Evolutionary conservation across 352 stramenopile genomes (phyloP).

Genomic region (Thalassiosira mediterranea): DNA sequence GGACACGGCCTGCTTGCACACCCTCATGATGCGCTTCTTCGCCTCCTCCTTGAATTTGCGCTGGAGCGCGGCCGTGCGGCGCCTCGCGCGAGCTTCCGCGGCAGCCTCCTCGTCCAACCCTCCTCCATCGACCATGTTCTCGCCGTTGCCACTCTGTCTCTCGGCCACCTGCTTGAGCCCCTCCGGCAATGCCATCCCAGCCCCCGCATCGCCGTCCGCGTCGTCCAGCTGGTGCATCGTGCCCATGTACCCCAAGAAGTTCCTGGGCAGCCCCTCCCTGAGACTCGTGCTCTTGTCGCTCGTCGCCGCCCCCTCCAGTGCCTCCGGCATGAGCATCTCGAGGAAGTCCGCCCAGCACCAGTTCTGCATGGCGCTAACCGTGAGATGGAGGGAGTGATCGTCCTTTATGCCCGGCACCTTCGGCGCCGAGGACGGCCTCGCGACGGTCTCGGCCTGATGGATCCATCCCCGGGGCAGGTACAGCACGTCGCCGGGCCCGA

Average conservation of each 20-base stretch:
- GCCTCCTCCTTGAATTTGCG: constrained; percentile 72
- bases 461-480: constrained; percentile 86
- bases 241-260: constrained; percentile 84
- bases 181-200: too few species aligned
- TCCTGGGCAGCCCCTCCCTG: constrained; percentile 73
- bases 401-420: constrained; percentile 41
- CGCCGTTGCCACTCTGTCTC: constrained; percentile 10
- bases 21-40: constrained; percentile 80
- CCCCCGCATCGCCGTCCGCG: constrained; percentile 47
- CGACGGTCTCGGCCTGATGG: constrained; percentile 76
- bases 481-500: constrained; percentile 82
- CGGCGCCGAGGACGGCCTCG: constrained; percentile 8
- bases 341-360: constrained; percentile 83
- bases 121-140: constrained; percentile 17
- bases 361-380: constrained; percentile 81
- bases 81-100: constrained; percentile 23
- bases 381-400: constrained; percentile 82
- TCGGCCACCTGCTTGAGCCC: constrained; percentile 54
- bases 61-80: constrained; percentile 36
- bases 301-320: constrained; percentile 59
- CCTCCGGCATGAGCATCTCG: constrained; percentile 81
- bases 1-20: constrained; percentile 75
- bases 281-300: constrained; percentile 65
- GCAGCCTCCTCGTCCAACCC: constrained; percentile 43
- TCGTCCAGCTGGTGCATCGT: constrained; percentile 70